Evolutionary conservation across 2,329 filamentous ascomycete genomes (phyloP), one percentile per base, ranked within the genome.

Genomic region (Calonectria leucothoes): DNA sequence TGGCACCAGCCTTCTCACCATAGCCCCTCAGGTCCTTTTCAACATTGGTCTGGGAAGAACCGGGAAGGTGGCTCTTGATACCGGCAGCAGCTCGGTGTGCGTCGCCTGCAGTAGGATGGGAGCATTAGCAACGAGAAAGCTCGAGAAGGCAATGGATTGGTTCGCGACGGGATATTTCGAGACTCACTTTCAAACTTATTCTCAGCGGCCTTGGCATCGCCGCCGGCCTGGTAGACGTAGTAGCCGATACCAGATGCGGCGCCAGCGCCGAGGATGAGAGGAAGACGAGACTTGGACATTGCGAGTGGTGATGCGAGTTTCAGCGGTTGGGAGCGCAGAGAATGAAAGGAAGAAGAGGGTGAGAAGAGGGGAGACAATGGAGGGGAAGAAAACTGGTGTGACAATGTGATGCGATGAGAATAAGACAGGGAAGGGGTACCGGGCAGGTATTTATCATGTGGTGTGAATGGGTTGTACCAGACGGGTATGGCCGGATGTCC

Each of bases 181-280:
- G 11, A 69, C 92, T 57, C 87, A 98, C 96, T 91, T 88, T 98
- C 94, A 78, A 94, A 90, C 84, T 97, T 89, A 89, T 96, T 94
- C 89, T 95, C 92, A n/a, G 96, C 96, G 64, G 90, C 92, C 85
- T 94, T 94, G 66, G 95, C 89, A 84, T 92, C 91, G 71, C 96
- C 96, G 74, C 96, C 96, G 20, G 96, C 94, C 66, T 87, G 89
- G 89, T 98, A 99, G 75, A 98, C 90, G 88, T 98, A 98, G 89
- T 98, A 98, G 52, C 94, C 95, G 72, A 92, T 87, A 76, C 92
- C 93, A 80, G 91, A 91, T 37, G 90, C 93, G 77, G 91, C 92
- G 73, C 88, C 90, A 78, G 92, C 85, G 79, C 93, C 93, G 79
- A 93, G 82, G 79, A 87, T 81, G 77, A 88, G 78, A 78, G 89